Conservation (phyloP, 148 eudicot species). For the Camellia japonica region DNA sequence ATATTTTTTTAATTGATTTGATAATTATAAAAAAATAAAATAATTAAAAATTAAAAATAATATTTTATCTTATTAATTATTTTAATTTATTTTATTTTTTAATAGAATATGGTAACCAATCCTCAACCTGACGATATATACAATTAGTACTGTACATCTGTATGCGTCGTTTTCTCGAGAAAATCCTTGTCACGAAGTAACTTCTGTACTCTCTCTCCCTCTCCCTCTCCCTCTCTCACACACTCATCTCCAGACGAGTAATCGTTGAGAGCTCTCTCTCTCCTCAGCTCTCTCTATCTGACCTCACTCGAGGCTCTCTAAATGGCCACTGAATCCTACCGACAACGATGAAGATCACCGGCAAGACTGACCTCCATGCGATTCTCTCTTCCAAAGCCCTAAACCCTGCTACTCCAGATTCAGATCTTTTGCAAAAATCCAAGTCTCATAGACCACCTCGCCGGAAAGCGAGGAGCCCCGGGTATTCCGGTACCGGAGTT, state of each 20-base stretch:
- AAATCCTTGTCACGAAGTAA: slow-evolving; percentile 6
- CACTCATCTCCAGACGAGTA: not conserved
- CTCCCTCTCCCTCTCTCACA: not conserved
- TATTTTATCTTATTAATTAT: too few species aligned
- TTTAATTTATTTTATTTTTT: too few species aligned
- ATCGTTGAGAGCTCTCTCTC: not conserved
- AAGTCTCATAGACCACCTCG: slow-evolving; percentile 25
- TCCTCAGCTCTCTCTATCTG: not conserved
- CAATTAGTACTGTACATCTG: not conserved
- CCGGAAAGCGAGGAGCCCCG: slow-evolving; percentile 36
- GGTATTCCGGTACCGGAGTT: slow-evolving; percentile 24
- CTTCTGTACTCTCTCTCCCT: not conserved
- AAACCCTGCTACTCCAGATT: slow-evolving; percentile 11
- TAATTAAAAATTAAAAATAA: too few species aligned
- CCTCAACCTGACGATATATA: not conserved
- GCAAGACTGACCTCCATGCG: slow-evolving; percentile 22
- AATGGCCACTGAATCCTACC: slow-evolving; percentile 23
- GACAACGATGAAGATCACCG: slow-evolving; percentile 49
- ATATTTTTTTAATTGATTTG: too few species aligned
- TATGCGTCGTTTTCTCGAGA: slow-evolving; percentile 19
- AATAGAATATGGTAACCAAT: too few species aligned
- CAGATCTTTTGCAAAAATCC: slow-evolving; percentile 43
- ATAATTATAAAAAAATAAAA: too few species aligned
- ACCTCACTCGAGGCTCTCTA: not conserved
- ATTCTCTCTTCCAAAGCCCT: slow-evolving; percentile 24